Conservation (phyloP, 1,284 basidiomycete species). For the Malassezia yamatoensis region DNA sequence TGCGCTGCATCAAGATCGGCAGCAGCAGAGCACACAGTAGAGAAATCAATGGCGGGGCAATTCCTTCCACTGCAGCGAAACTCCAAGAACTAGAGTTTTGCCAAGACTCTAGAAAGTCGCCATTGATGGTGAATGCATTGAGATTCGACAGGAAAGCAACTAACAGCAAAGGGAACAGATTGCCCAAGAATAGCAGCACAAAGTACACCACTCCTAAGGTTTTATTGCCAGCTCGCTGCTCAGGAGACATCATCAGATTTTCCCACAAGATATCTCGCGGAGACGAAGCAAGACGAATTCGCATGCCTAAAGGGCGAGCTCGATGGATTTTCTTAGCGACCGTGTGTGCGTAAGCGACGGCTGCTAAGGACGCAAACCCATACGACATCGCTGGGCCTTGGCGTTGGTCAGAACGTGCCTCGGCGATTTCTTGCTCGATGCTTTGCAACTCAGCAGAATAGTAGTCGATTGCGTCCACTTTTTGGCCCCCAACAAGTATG, state of each 20-base stretch:
- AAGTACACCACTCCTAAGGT: conserved; percentile 32
- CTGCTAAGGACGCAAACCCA: conserved; percentile 43
- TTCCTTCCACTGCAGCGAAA: conserved; percentile 38
- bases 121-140: conserved; percentile 25
- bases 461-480: conserved; percentile 49
- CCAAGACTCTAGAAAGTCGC: conserved; percentile 25
- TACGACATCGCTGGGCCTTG: conserved; percentile 37
- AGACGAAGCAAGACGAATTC: conserved; percentile 32
- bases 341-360: conserved; percentile 40
- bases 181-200: conserved; percentile 33
- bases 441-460: conserved; percentile 35
- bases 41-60: conserved; percentile 40
- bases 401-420: conserved; percentile 32
- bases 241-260: conserved; percentile 30
- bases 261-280: conserved; percentile 44
- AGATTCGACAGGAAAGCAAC: conserved; percentile 42
- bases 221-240: conserved; percentile 26
- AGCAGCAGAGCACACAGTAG: conserved; percentile 33
- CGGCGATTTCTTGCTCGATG: conserved; percentile 50
- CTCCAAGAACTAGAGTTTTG: conserved; percentile 22
- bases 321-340: conserved; percentile 29
- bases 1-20: conserved; percentile 37
- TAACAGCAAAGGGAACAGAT: conserved; percentile 36
- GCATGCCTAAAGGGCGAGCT: conserved; percentile 28
- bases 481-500: conserved; percentile 55